Evolutionary conservation across 2,329 filamentous ascomycete species (phyloP), one percentile per base, ranked within the genome.

Genomic region (Penicillium frequentans): DNA sequence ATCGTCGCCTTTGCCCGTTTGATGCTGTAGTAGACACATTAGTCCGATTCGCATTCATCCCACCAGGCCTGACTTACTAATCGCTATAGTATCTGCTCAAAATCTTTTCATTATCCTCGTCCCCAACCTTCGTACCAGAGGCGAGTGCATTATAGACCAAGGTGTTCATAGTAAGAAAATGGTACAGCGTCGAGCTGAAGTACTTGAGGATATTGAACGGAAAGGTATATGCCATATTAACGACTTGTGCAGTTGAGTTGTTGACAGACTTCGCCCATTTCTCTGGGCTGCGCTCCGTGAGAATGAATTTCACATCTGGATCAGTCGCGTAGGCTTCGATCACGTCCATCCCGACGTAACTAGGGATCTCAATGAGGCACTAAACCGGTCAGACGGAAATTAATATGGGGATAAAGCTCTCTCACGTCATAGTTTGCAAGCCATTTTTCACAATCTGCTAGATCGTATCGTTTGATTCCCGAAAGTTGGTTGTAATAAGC

Each of bases 231-330:
- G 55, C 53, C 33, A 55, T 31, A 16, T 16, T n/a, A 1, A 53
- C 50, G 0, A 62, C 48, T 5, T 53, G 45, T 0, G 52, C 65
- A 7, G 58, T 31, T 1, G 65, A 64, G 9, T 65, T 66, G 14
- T 68, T 65, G 35, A 67, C 29, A 0, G 66, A 68, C 14, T 26
- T 54, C 0, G 57, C 64, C 66, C 66, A 68, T 45, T 62, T 65
- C 19, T 63, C 52, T 0, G 66, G 65, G 14, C 42, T 21, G 16
- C 66, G 59, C 42, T 68, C 64, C 0, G 65, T 68, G 8, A 68
- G 52, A 13, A 68, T 68, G 26, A 68, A 68, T 19, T 68, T 68
- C 5, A 68, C 61, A 13, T 67, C 50, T 0, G 66, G 66, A 24
- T 68, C 66, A 3, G 61, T 19, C 2, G 54, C 55, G 31, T 68